Conservation (phyloP, 2,329 filamentous ascomycete genomes). For the Colletotrichum incanum region DNA sequence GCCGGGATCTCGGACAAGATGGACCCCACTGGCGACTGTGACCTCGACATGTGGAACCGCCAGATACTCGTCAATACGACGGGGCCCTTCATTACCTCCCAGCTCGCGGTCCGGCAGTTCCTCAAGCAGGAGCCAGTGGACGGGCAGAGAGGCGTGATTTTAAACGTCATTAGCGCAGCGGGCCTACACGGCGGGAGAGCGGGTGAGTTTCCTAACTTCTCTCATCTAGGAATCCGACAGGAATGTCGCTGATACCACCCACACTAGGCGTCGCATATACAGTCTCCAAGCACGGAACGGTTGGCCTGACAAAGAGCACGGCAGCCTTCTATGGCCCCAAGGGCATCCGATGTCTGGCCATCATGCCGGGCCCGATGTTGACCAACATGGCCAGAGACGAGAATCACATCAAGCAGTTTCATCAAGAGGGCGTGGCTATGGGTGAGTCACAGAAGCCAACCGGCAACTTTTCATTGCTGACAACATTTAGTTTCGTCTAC, state of each 20-base stretch:
- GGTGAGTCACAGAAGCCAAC: background rate
- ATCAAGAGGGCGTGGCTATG: constrained; percentile 11
- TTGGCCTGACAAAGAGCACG: constrained; percentile 71
- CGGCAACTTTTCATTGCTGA: background rate
- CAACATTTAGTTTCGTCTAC: constrained; percentile 2
- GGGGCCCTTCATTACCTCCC: constrained; percentile 67
- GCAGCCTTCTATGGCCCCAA: constrained; percentile 68
- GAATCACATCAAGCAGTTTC: constrained; percentile 11
- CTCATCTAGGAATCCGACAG: too few relatives aligned
- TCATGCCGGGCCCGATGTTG: constrained; percentile 67
- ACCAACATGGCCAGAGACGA: constrained; percentile 63
- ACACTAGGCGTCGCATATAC: constrained; percentile 65
- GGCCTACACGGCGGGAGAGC: constrained; percentile 17
- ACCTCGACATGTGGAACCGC: constrained; percentile 65
- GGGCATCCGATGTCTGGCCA: constrained; percentile 58
- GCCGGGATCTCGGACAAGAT: constrained; percentile 72
- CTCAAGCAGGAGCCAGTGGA: constrained; percentile 54
- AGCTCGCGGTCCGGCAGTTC: constrained; percentile 65
- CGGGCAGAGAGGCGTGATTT: constrained; percentile 43
- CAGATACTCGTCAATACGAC: constrained; percentile 72
- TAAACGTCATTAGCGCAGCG: constrained; percentile 44
- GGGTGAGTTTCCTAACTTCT: background rate
- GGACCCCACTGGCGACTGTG: constrained; percentile 64
- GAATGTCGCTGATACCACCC: background rate
- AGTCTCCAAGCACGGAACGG: constrained; percentile 66